These are phyloP conservation scores for Trichaptum fuscoviolaceum DNA, from an alignment of 768 basidiomycete genomes.

Conservation along the genomic window DNA sequence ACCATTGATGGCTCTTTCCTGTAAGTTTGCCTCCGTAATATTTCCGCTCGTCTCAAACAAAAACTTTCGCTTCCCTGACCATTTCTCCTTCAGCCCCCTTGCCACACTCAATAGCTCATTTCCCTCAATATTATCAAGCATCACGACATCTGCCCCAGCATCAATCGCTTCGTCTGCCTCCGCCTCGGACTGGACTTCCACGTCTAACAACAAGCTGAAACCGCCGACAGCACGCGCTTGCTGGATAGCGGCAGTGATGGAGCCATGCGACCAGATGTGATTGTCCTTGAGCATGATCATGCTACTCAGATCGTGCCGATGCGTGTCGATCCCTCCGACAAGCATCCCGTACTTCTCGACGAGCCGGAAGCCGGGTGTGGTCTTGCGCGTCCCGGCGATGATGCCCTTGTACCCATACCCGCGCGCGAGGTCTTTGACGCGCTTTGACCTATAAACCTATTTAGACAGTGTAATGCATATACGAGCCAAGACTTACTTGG, in stretches of 20 bases:
- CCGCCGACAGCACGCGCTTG: slow-evolving; percentile 87
- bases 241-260: slow-evolving; percentile 83
- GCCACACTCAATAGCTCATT: slow-evolving; percentile 64
- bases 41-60: slow-evolving; percentile 92
- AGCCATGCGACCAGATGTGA: slow-evolving; percentile 97
- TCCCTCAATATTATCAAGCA: slow-evolving; percentile 93
- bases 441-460: slow-evolving; percentile 58
- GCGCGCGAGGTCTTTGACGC: slow-evolving; percentile 71
- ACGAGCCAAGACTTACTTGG: slow-evolving; percentile 52
- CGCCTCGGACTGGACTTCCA: slow-evolving; percentile 83
- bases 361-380: slow-evolving; percentile 92
- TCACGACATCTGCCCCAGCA: slow-evolving; percentile 91
- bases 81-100: slow-evolving; percentile 66
- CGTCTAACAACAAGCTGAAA: slow-evolving; percentile 87
- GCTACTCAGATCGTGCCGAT: slow-evolving; percentile 93
- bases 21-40: slow-evolving; percentile 84
- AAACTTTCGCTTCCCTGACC: slow-evolving; percentile 78
- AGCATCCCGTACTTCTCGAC: slow-evolving; percentile 99
- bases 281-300: slow-evolving; percentile 99
- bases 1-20: slow-evolving; percentile 80
- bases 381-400: slow-evolving; percentile 95
- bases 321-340: slow-evolving; percentile 93
- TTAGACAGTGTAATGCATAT: not conserved
- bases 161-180: slow-evolving; percentile 97
- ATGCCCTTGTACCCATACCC: slow-evolving; percentile 79